Conservation (phyloP, 805 yeast species). For the Candida peoriensis region DNA sequence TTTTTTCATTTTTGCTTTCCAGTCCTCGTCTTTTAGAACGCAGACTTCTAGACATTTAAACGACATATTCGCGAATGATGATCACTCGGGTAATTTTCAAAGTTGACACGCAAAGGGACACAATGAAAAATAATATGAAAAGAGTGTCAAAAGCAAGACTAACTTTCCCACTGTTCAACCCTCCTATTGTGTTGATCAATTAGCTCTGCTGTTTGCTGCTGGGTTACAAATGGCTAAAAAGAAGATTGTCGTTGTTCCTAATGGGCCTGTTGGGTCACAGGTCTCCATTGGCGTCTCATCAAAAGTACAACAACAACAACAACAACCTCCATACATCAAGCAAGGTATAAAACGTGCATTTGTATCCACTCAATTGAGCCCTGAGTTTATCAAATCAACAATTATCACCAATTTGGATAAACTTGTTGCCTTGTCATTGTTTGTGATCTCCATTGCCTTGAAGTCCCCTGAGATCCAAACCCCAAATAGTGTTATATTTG, state of each 20-base stretch:
- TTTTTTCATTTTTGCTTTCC: too few species aligned
- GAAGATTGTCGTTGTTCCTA: constrained; percentile 5
- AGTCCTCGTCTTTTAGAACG: too few species aligned
- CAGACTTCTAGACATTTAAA: too few species aligned
- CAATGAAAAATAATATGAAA: too few species aligned
- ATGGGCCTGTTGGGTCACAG: neutral
- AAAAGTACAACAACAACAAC: neutral
- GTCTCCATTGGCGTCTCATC: neutral
- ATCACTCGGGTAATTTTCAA: too few species aligned
- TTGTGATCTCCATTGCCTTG: constrained; percentile 19
- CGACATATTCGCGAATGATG: too few species aligned
- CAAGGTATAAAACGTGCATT: constrained; percentile 30
- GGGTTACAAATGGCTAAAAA: constrained; percentile 15
- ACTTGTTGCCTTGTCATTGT: constrained; percentile 18
- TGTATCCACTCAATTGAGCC: constrained; percentile 23
- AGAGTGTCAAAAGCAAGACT: too few species aligned
- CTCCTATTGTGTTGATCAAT: too few species aligned
- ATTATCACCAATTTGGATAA: constrained; percentile 13
- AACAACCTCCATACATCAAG: constrained; percentile 25
- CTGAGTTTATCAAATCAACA: constrained; percentile 12
- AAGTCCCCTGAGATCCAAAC: constrained; percentile 30
- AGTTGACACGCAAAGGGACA: too few species aligned
- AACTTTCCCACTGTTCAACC: neutral
- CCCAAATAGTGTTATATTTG: constrained; percentile 42
- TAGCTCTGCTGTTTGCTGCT: neutral